phyloP scores from a whole-genome alignment of 2,329 filamentous ascomycete species.

The Orbilia brochopaga region DNA sequence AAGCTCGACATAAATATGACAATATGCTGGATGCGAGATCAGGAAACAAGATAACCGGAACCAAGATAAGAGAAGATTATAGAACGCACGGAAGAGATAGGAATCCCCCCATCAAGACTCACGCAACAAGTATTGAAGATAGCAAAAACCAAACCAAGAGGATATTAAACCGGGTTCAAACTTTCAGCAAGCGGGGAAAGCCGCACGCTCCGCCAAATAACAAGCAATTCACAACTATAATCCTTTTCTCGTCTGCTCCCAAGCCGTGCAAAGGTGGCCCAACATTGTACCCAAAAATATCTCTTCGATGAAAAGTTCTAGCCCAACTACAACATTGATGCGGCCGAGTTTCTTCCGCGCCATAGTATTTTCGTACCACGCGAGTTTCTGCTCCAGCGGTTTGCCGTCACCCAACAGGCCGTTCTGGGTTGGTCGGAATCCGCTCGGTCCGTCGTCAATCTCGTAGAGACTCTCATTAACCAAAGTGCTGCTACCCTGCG shows the following conservation, averaged over 20 bases:
- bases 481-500: conserved; percentile 19
- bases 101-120: too few relatives aligned
- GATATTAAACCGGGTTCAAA: neutral
- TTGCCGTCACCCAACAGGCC: conserved; percentile 39
- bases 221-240: conserved; percentile 12
- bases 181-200: neutral
- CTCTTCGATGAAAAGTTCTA: conserved; percentile 43
- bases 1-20: conserved; percentile 11
- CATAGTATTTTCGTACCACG: conserved; percentile 49
- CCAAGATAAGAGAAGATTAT: neutral
- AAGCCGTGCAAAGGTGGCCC: conserved; percentile 42
- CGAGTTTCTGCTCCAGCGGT: conserved; percentile 42
- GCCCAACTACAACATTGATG: conserved; percentile 37
- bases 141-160: neutral
- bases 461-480: conserved; percentile 45
- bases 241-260: conserved; percentile 44
- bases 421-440: conserved; percentile 29
- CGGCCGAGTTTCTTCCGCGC: conserved; percentile 41
- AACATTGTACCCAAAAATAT: conserved; percentile 46
- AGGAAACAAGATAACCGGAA: neutral
- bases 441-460: conserved; percentile 39
- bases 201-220: conserved; percentile 1
- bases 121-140: neutral
- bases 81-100: neutral
- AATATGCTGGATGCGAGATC: neutral